A percentile compares a stretch with the other conserved stretches of the same genome.
Conservation (phyloP, 257 asterid genomes). For the Plectranthus barbatus region DNA sequence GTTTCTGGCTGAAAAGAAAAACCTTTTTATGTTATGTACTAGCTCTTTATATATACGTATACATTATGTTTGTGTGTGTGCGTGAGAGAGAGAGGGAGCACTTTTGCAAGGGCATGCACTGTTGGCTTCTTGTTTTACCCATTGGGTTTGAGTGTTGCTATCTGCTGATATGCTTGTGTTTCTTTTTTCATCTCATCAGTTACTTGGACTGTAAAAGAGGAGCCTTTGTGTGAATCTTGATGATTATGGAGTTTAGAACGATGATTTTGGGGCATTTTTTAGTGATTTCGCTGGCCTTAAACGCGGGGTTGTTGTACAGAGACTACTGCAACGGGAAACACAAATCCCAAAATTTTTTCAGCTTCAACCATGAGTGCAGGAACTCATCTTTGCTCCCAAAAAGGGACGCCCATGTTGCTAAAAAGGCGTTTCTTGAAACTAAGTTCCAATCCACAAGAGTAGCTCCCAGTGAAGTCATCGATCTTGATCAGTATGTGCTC, state of each 20-base stretch:
- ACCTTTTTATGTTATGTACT: not conserved
- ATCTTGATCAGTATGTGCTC: slow-evolving; percentile 78
- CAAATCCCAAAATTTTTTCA: slow-evolving; percentile 22
- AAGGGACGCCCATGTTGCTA: slow-evolving; percentile 19
- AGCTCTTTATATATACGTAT: not conserved
- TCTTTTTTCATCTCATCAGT: slow-evolving; percentile 8
- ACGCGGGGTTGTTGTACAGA: slow-evolving; percentile 43
- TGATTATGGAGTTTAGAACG: slow-evolving; percentile 26
- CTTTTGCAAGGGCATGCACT: slow-evolving; percentile 19
- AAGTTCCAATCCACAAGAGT: slow-evolving; percentile 17
- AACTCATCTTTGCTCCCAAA: slow-evolving; percentile 26
- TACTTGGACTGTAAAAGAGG: not conserved
- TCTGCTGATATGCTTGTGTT: not conserved
- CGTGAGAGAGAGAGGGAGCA: not conserved
- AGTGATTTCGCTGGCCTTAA: slow-evolving; percentile 44
- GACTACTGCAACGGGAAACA: slow-evolving; percentile 37
- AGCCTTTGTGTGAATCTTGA: not conserved
- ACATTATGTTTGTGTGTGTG: not conserved
- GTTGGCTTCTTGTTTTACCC: not conserved
- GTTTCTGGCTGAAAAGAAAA: not conserved
- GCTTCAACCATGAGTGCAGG: slow-evolving; percentile 24
- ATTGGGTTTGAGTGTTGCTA: not conserved
- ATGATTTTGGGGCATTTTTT: slow-evolving; percentile 45
- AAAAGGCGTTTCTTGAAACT: slow-evolving; percentile 25
- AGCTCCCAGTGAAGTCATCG: slow-evolving; percentile 31